Evolutionary conservation across 257 asterid genomes (phyloP).

Genomic region (Misopates orontium): DNA sequence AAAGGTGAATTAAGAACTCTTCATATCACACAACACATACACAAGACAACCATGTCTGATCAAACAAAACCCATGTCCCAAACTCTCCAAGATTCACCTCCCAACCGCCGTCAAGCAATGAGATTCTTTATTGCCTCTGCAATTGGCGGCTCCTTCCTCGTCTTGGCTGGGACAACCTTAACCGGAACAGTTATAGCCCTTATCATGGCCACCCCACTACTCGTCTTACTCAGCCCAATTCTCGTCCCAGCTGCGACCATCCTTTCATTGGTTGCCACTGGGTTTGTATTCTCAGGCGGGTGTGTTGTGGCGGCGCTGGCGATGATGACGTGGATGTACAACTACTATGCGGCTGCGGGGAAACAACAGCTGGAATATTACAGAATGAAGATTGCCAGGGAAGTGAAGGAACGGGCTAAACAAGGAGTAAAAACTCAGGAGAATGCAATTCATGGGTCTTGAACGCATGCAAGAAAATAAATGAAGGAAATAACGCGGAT

Average conservation of each 20-base stretch:
- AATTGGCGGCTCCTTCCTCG: slow-evolving; percentile 40
- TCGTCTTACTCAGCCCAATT: slow-evolving; percentile 38
- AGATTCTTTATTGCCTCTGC: slow-evolving; percentile 33
- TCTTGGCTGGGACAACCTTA: slow-evolving; percentile 38
- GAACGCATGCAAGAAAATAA: background rate
- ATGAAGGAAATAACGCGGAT: no score
- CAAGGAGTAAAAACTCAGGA: slow-evolving; percentile 23
- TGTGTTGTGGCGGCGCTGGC: slow-evolving; percentile 34
- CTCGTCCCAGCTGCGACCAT: slow-evolving; percentile 32
- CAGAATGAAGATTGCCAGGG: slow-evolving; percentile 29
- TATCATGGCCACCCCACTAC: slow-evolving; percentile 33
- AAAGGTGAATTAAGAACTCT: background rate
- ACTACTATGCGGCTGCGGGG: slow-evolving; percentile 29
- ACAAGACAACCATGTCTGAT: slow-evolving; percentile 29
- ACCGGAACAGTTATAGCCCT: slow-evolving; percentile 38
- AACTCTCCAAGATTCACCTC: slow-evolving; percentile 20
- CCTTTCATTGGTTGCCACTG: slow-evolving; percentile 24
- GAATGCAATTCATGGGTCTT: slow-evolving; percentile 13
- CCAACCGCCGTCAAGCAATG: slow-evolving; percentile 9
- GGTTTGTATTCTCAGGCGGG: slow-evolving; percentile 41
- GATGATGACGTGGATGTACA: slow-evolving; percentile 31
- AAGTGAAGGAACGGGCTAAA: slow-evolving; percentile 36
- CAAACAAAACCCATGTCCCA: slow-evolving; percentile 28
- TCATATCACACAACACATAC: background rate
- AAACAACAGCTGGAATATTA: slow-evolving; percentile 29